A percentile compares a stretch with the other conserved stretches of the same genome.
Conservation (phyloP, 148 eudicot species). For the Hydrangea macrophylla region DNA sequence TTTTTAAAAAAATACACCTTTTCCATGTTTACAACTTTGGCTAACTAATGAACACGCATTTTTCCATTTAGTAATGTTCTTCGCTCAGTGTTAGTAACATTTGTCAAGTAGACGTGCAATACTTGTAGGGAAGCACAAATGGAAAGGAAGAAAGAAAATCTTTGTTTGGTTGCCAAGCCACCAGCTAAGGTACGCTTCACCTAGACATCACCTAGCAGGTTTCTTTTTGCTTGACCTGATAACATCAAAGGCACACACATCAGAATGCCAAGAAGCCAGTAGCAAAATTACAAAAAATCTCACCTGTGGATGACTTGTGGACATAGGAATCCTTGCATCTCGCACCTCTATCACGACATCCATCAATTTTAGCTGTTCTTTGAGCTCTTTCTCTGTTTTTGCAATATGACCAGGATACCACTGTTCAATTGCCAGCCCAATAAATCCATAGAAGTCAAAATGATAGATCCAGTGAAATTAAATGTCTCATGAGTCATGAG, state of each 20-base stretch:
- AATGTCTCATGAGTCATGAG: neutral
- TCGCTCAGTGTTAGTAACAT: neutral
- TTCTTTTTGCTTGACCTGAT: no score
- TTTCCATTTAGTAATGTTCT: neutral
- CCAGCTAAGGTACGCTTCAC: neutral
- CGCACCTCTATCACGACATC: constrained; percentile 98
- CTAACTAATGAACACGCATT: neutral
- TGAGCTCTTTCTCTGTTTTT: constrained; percentile 94
- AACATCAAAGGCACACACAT: neutral
- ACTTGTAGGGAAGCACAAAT: neutral
- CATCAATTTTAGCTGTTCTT: constrained; percentile 93
- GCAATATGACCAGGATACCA: constrained; percentile 99
- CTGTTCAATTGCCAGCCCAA: constrained; percentile 33
- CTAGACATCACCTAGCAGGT: neutral
- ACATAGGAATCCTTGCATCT: constrained; percentile 96
- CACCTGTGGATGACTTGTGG: constrained; percentile 96
- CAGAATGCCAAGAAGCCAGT: neutral
- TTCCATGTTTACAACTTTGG: neutral
- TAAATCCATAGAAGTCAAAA: constrained; percentile 5
- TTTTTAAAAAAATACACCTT: neutral
- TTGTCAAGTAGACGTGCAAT: neutral
- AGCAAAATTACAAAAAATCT: neutral
- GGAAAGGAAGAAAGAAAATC: neutral
- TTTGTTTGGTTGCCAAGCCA: neutral
- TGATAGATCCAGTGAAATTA: neutral